Evolutionary conservation across 495 filamentous ascomycete species (phyloP), one percentile per base, ranked within the genome.

Genomic region (Jackrogersella multiformis): DNA sequence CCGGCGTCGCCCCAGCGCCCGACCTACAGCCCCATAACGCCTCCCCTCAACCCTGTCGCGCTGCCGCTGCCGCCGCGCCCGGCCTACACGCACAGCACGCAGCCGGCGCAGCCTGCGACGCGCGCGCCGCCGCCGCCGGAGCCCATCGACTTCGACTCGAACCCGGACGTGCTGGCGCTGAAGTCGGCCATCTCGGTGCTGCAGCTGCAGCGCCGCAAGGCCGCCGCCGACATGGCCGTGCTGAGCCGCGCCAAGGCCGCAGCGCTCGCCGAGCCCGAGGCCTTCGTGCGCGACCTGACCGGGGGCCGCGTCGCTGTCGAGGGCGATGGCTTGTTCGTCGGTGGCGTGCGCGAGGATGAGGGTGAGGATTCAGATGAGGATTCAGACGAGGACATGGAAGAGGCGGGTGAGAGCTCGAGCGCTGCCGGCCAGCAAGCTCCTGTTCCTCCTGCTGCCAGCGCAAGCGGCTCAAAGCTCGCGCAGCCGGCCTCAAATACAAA

Each of bases 111-210:
- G 36, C 67, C 5, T 72, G 74, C 59, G 76, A 78, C 0, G 78
- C 76, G 2, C 0, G 78, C 76, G 2, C 80, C 79, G 12, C 90
- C 90, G 0, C 76, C 82, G 0, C 79, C 89, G 0, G 80, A 86
- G 10, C 89, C 92, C 9, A 88, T 96, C 69, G 85, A 86, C 56
- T 89, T 92, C 74, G 88, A 88, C 65, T 82, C 86, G 48, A 96
- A 96, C 69, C 87, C 92, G 4, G 93, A 97, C 79, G 92, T 88
- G 1, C 88, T 96, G 20, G 93, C 93, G 2, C 81, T 97, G 24
- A 86, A 88, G 35, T 88, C 89, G 18, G 89, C 93, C 2, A 90
- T 96, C 67, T 87, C 89, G 2, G 88, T 96, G 44, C 80, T 97
- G 30, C 91, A 94, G 78, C 78, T 95, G 42, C 93, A 97, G 77